Base-by-base conservation (phyloP, 257 asterid genomes). In the Solanum okadae region DNA sequence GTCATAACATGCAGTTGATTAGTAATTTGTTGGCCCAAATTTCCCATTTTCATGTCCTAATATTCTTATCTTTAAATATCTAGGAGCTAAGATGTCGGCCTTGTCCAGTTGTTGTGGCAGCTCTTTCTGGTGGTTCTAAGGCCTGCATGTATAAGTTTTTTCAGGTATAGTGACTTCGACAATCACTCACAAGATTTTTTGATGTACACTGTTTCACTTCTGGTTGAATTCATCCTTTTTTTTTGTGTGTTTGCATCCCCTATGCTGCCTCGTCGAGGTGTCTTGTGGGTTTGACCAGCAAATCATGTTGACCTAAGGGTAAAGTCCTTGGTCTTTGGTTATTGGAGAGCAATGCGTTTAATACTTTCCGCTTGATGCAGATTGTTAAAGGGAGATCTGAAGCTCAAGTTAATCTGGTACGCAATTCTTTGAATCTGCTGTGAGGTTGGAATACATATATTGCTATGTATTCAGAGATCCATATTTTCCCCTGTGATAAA, bases 61-160 rank as follows among this genome's bases (percentile, higher is more conserved):
- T 87, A 86, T 88, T 52, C 85, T 87, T 20, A 85, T 52, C 61
- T 71, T 83, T 40, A 81, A 86, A 52, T 83, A 16, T 84, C 65
- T 79, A 96, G 99, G 98, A 96, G 90, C 94, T 96, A 88, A 89
- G 96, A 91, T 38, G 90, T 86, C 93, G 91, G 56, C 92, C 93
- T 67, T 93, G 95, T 85, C 99, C 99, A 86, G 94, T 96, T 37
- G 96, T 96, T 85, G 92, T 96, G 76, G 93, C 93, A 77, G 91
- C 98, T 72, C 87, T 93, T 87, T 92, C 98, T 86, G 99, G 98
- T 88, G 99, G 98, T 90, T 96, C 98, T 40, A 96, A 95, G 91
- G 98, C 98, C 84, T 96, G 98, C 93, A 90, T 96, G 98, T 94
- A 95, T 90, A 96, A 96, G 93, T 90, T 94, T 92, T 95, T 96